phyloP scores from a whole-genome alignment of 208 protist species.

The Trypanosoma cruzi region DNA sequence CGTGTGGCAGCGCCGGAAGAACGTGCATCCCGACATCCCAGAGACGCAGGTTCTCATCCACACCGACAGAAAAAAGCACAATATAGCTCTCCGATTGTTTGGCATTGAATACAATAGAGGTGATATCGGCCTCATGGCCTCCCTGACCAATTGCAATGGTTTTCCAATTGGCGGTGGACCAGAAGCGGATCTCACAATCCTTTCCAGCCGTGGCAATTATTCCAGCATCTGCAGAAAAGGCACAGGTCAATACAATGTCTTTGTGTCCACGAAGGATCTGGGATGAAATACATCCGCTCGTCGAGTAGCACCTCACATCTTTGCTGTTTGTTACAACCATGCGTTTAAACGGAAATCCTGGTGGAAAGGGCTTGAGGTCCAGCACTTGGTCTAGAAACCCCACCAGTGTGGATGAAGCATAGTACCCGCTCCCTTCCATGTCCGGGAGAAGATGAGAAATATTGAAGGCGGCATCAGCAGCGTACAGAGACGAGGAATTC shows the following conservation, averaged over 20 bases:
- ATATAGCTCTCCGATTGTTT: slow-evolving; percentile 66
- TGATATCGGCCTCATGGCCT: slow-evolving; percentile 86
- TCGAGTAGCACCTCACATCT: slow-evolving; percentile 75
- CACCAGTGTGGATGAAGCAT: slow-evolving; percentile 44
- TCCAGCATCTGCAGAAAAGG: slow-evolving; percentile 60
- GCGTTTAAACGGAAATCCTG: slow-evolving; percentile 41
- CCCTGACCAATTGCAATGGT: slow-evolving; percentile 63
- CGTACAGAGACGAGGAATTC: slow-evolving; percentile 41
- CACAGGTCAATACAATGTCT: slow-evolving; percentile 86
- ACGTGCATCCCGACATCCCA: slow-evolving; percentile 76
- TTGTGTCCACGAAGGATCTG: slow-evolving; percentile 71
- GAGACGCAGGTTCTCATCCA: slow-evolving; percentile 83
- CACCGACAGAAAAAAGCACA: slow-evolving; percentile 75
- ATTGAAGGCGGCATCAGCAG: slow-evolving; percentile 81
- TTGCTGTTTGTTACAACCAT: slow-evolving; percentile 88
- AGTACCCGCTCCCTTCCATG: slow-evolving; percentile 28
- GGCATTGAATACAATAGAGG: slow-evolving; percentile 68
- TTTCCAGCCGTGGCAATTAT: slow-evolving; percentile 86
- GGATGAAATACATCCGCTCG: slow-evolving; percentile 58
- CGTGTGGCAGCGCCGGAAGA: slow-evolving; percentile 29
- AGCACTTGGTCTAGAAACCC: slow-evolving; percentile 90
- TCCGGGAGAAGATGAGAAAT: slow-evolving; percentile 39
- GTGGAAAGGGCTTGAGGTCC: slow-evolving; percentile 74
- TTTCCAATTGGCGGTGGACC: slow-evolving; percentile 70
- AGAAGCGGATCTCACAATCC: slow-evolving; percentile 85